Evolutionary conservation across 192 early-diverging fungal species (phyloP).

Genomic region (Funneliformis mosseae): DNA sequence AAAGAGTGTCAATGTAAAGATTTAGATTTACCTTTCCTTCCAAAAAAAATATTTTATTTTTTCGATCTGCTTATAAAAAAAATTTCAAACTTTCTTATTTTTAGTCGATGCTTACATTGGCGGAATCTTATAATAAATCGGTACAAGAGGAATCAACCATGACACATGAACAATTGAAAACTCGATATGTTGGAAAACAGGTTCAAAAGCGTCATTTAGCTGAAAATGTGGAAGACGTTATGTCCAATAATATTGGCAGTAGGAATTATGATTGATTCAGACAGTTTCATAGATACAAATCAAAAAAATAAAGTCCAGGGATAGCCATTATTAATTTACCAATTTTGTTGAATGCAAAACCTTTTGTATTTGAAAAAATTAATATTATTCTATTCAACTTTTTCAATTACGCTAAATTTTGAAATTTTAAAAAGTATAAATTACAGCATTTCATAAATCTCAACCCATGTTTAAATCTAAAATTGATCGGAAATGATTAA

Average conservation of each 20-base stretch:
- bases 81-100: neutral
- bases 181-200: slow-evolving; percentile 99
- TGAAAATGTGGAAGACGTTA: slow-evolving; percentile 86
- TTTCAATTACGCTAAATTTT: no score
- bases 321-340: no score
- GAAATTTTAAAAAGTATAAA: no score
- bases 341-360: no score
- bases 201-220: slow-evolving; percentile 99
- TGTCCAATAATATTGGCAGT: slow-evolving; percentile 95
- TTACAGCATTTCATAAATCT: no score
- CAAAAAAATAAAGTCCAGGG: neutral
- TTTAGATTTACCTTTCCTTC: neutral
- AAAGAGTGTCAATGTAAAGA: slow-evolving; percentile 74
- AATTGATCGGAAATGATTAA: no score
- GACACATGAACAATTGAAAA: slow-evolving; percentile 93
- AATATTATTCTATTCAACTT: no score
- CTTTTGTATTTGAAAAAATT: no score
- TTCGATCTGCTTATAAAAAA: neutral
- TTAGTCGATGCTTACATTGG: slow-evolving; percentile 84
- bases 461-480: no score
- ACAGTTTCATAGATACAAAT: slow-evolving; percentile 46
- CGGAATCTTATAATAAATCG: slow-evolving; percentile 97
- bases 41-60: neutral
- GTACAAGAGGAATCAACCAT: slow-evolving; percentile 96
- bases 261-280: slow-evolving; percentile 86